Percentiles rank a stretch among this genome's conserved stretches.
phyloP scores from a whole-genome alignment of 1,284 basidiomycete genomes.

The Melampsora americana region DNA sequence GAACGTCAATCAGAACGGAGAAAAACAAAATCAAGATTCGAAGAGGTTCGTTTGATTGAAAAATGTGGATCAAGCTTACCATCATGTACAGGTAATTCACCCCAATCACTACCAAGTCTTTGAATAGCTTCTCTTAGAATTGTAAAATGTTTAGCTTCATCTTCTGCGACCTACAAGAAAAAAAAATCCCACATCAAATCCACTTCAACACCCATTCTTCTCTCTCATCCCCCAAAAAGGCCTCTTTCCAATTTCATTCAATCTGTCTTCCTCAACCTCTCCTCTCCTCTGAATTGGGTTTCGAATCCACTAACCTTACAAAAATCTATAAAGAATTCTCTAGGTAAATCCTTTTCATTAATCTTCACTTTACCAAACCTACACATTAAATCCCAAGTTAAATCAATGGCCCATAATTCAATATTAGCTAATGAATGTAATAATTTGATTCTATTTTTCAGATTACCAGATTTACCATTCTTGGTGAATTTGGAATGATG shows the following conservation, averaged over 20 bases:
- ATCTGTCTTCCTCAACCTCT: no score
- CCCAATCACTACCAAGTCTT: conserved; percentile 53
- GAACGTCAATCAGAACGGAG: not conserved
- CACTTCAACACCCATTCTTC: not conserved
- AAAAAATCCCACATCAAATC: not conserved
- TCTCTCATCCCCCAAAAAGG: no score
- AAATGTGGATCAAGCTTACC: conserved; percentile 44
- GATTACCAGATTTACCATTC: conserved; percentile 52
- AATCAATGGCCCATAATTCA: conserved; percentile 54
- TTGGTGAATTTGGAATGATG: conserved; percentile 46
- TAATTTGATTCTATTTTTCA: conserved; percentile 52
- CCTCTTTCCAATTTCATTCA: no score
- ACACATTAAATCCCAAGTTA: conserved; percentile 51
- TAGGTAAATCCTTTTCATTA: conserved; percentile 16
- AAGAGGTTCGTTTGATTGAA: not conserved
- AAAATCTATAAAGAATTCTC: conserved; percentile 41
- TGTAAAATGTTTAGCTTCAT: conserved; percentile 53
- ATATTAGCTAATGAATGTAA: conserved; percentile 54
- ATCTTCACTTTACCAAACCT: conserved; percentile 14
- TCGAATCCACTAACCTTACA: conserved; percentile 29
- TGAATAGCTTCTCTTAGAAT: conserved; percentile 50
- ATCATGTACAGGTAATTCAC: conserved; percentile 53
- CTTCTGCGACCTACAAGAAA: conserved; percentile 40
- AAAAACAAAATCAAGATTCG: not conserved
- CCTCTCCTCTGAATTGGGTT: no score